Conservation (phyloP, 2,329 filamentous ascomycete genomes). For the Colletotrichum falcatum region DNA sequence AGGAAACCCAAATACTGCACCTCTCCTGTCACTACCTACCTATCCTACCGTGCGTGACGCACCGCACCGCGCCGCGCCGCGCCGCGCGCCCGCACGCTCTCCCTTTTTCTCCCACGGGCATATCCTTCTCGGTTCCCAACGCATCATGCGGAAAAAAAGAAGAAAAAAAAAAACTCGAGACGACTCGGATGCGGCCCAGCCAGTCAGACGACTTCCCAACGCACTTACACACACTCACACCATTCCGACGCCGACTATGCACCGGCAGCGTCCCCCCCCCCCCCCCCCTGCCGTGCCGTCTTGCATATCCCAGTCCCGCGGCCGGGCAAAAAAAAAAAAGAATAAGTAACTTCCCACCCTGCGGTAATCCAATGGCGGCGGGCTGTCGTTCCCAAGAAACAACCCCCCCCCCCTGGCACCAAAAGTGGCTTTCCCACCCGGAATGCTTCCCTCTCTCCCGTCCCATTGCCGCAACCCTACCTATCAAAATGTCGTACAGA, state of each 20-base stretch:
- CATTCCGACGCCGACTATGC: neutral
- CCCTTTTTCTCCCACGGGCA: no score
- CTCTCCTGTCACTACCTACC: neutral
- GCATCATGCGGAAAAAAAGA: neutral
- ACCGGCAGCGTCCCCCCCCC: neutral
- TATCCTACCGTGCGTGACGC: neutral
- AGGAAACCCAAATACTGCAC: no score
- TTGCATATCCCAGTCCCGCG: no score
- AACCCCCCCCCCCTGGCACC: neutral
- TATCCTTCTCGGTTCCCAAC: no score
- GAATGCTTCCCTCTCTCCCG: neutral
- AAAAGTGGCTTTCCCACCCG: neutral
- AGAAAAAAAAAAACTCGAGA: no score
- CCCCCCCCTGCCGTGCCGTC: neutral
- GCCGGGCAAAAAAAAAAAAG: neutral
- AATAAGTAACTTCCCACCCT: neutral
- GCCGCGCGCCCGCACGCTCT: no score
- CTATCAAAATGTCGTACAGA: neutral
- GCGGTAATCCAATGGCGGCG: no score
- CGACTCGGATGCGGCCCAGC: no score
- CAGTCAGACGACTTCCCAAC: neutral
- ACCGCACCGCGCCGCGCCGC: neutral
- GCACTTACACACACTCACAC: neutral
- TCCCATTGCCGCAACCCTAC: constrained; percentile 2
- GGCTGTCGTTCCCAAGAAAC: neutral